These are phyloP conservation scores for Leishmania turanica DNA, from an alignment of 208 protist species.

Conservation along the genomic window DNA sequence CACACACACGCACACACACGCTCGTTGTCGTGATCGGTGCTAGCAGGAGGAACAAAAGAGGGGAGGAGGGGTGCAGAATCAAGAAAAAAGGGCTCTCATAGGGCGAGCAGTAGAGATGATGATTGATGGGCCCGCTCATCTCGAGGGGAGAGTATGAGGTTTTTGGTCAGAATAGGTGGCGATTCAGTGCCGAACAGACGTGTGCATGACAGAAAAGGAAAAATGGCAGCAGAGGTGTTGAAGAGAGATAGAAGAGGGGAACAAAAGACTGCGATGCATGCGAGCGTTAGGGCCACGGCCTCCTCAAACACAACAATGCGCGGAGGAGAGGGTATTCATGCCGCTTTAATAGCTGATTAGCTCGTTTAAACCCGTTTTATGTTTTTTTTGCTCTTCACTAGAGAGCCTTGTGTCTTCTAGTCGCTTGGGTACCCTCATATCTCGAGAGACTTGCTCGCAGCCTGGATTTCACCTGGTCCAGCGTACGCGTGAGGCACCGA, in stretches of 20 bases:
- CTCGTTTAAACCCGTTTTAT: background rate
- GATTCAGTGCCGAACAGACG: background rate
- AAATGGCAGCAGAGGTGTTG: background rate
- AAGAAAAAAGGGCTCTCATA: background rate
- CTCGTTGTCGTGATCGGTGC: background rate
- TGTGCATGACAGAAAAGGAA: background rate
- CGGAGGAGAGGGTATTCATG: background rate
- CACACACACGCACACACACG: background rate
- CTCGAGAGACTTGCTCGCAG: background rate
- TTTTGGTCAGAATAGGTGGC: background rate
- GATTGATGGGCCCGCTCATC: background rate
- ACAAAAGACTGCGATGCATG: background rate
- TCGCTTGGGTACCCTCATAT: background rate
- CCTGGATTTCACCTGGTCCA: background rate
- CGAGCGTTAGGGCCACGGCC: background rate
- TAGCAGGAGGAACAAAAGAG: background rate
- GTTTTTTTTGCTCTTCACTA: background rate
- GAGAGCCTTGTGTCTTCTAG: background rate
- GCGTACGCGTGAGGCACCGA: background rate
- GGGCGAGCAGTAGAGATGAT: background rate
- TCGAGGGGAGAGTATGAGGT: background rate
- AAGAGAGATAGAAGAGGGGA: background rate
- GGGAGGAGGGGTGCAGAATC: background rate
- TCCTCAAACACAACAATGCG: background rate
- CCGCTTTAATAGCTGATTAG: background rate